A percentile compares a stretch with the other conserved stretches of the same genome.
Conservation (phyloP, 371 early-diverging fungal species). For the Circinella minor region DNA sequence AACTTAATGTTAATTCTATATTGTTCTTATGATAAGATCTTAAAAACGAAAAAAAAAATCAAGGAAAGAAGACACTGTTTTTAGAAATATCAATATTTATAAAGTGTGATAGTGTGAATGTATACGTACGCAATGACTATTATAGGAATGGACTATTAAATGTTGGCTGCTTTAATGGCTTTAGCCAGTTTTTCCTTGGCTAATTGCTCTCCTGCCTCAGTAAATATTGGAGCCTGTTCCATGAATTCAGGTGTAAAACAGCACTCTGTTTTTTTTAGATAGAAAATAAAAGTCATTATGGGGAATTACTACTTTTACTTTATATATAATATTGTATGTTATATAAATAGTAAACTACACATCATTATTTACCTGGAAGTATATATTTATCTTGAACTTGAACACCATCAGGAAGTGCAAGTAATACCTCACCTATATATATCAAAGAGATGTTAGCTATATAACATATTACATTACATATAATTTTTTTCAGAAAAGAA, state of each 20-base stretch:
- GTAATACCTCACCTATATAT: not conserved
- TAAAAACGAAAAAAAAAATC: too few species aligned
- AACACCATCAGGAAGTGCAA: not conserved
- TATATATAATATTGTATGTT: not conserved
- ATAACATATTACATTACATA: too few species aligned
- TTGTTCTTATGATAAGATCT: too few species aligned
- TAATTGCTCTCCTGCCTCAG: not conserved
- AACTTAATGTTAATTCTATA: too few species aligned
- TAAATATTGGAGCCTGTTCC: not conserved
- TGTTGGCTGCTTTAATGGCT: not conserved
- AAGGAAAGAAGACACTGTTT: too few species aligned
- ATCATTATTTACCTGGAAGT: not conserved
- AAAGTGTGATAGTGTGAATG: too few species aligned
- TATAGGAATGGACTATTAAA: too few species aligned
- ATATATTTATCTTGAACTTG: not conserved
- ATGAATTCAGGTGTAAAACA: conserved; percentile 3
- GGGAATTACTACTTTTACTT: not conserved
- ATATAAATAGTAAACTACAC: not conserved
- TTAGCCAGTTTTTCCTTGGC: not conserved
- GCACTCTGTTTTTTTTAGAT: not conserved
- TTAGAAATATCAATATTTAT: too few species aligned
- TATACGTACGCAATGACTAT: too few species aligned
- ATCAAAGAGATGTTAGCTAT: too few species aligned
- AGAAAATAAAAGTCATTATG: not conserved
- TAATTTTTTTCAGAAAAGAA: too few species aligned